Percentiles rank a stretch among this genome's conserved stretches.
These are phyloP conservation scores for Sextonia rubra DNA, from an alignment of 164 flowering plant genomes.

Conservation along the genomic window DNA sequence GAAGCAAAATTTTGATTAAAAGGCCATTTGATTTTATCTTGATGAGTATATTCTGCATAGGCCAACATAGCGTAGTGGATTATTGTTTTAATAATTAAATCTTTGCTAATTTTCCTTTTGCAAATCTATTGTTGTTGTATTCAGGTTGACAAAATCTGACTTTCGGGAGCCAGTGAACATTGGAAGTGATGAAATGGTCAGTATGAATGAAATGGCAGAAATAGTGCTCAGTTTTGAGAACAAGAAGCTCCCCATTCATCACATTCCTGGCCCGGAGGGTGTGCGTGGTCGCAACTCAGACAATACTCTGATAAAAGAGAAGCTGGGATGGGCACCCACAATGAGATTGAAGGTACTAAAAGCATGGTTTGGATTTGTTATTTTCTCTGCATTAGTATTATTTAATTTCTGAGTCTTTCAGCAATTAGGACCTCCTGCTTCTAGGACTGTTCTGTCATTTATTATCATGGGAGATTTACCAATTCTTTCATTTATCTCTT, in stretches of 20 bases:
- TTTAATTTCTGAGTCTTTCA: not conserved
- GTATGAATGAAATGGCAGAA: conserved; percentile 99
- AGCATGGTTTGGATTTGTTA: not conserved
- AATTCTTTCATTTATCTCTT: conserved; percentile 1
- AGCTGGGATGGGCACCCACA: conserved; percentile 97
- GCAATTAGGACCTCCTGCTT: not conserved
- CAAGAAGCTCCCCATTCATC: conserved; percentile 86
- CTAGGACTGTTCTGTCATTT: not conserved
- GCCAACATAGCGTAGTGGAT: not conserved
- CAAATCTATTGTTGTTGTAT: not conserved
- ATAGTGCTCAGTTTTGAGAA: conserved; percentile 87
- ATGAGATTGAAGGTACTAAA: conserved; percentile 80
- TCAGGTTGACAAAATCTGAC: conserved; percentile 88
- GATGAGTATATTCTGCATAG: not conserved
- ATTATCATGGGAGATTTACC: not conserved
- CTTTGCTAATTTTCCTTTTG: not conserved
- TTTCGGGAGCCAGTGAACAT: conserved; percentile 96
- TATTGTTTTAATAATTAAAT: no score
- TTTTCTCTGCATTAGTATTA: no score
- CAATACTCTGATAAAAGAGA: conserved; percentile 91
- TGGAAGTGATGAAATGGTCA: conserved; percentile 99
- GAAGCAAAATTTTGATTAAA: not conserved
- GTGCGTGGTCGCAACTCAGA: conserved; percentile 98
- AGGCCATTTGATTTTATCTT: not conserved
- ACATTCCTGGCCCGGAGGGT: conserved; percentile 97